Conservation (phyloP, 2,329 filamentous ascomycete species). For the Sporothrix dimorphospora region DNA sequence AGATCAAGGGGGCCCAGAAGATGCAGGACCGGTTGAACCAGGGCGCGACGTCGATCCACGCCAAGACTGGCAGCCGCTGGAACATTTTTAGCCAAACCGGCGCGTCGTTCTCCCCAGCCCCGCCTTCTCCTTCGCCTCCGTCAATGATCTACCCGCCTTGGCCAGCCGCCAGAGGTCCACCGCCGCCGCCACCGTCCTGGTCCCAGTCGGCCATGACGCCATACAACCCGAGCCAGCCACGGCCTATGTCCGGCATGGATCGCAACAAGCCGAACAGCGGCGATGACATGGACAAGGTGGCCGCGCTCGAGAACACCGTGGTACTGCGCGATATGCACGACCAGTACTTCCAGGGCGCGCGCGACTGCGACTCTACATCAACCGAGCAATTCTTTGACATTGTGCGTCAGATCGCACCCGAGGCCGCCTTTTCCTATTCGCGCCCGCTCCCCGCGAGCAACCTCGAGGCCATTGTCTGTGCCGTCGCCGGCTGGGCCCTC, state of each 20-base stretch:
- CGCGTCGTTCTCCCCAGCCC: too few relatives aligned
- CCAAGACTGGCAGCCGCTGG: not conserved
- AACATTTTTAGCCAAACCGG: not conserved
- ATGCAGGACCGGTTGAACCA: not conserved
- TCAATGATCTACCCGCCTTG: not conserved
- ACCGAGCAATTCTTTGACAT: conserved; percentile 24
- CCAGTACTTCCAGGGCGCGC: conserved; percentile 29
- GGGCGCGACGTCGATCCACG: not conserved
- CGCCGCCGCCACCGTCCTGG: not conserved
- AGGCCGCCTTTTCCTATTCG: conserved; percentile 27
- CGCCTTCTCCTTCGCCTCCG: not conserved
- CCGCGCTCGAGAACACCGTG: not conserved
- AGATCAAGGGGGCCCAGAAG: not conserved
- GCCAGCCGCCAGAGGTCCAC: not conserved
- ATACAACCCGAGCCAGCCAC: not conserved
- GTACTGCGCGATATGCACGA: conserved; percentile 25
- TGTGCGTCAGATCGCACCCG: conserved; percentile 30
- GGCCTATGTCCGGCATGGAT: not conserved
- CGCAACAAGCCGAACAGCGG: not conserved
- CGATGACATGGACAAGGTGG: not conserved
- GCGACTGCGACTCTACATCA: not conserved
- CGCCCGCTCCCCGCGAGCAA: not conserved
- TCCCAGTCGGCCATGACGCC: not conserved
- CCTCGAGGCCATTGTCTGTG: conserved; percentile 29
- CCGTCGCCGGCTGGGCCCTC: conserved; percentile 30